Evolutionary conservation across 768 basidiomycete species (phyloP), one percentile per base, ranked within the genome.

Genomic region (Crassisporium funariophilum): DNA sequence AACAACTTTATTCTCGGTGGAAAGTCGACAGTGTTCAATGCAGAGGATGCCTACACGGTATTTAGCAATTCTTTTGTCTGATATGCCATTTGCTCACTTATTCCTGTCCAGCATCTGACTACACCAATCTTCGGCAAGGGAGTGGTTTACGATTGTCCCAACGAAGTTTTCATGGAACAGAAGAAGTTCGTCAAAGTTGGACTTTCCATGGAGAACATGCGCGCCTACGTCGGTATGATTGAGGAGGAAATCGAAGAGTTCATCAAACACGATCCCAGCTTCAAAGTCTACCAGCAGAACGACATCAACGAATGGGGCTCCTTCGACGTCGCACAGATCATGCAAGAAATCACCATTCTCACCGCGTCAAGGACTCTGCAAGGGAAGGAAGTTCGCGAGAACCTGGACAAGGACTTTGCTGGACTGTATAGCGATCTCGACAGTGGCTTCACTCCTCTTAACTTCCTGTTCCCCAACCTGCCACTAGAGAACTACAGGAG

Each of bases 171-270:
- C 68, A 98, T 99, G 95, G 94, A 99, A 60, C 97, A 99, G 67
- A 99, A 99, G 78, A 89, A 88, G 64, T 98, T 98, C 61, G 87
- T 98, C 68, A 99, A 99, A 72, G 84, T 93, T 51, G 95, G 97
- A 17, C 82, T 99, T 16, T 90, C 93, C 9, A 83, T 82, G 10
- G 95, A 98, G 20, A 95, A 95, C 67, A 83, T 99, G 66, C 82
- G 86, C 34, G 76, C 83, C 22, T 98, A 99, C 41, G 77, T 84
- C 15, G 82, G 83, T 40, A 84, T 91, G 81, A 85, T 91, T 46
- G 83, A 83, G 49, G 77, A 89, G 31, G 87, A 88, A 61, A 81
- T 88, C 29, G 77, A 83, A 27, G 72, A 84, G 22, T 93, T 85
- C 66, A 71, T 95, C 66, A 68, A 69, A 29, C 73, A 73, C 46